These are phyloP conservation scores for Carex scoparia DNA, from an alignment of 176 grass and related monocot genomes.

Conservation along the genomic window DNA sequence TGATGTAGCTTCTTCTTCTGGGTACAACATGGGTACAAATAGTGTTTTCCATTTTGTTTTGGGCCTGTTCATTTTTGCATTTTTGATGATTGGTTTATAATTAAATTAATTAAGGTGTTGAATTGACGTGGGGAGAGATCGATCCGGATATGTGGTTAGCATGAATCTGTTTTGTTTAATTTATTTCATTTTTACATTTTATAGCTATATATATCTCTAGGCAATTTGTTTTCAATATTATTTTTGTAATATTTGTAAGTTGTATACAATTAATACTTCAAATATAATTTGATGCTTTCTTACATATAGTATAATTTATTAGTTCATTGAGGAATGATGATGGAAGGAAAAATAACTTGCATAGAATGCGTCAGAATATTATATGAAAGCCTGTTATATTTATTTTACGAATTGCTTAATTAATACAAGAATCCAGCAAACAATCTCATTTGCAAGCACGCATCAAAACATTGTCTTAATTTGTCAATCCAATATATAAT, in stretches of 20 bases:
- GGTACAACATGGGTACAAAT: background rate
- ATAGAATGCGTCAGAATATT: constrained; percentile 1
- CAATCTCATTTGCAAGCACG: too few relatives aligned
- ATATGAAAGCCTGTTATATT: background rate
- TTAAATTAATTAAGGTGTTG: background rate
- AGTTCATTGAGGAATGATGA: too few relatives aligned
- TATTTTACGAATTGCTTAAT: too few relatives aligned
- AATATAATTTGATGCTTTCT: background rate
- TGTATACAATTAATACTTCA: background rate
- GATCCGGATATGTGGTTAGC: background rate
- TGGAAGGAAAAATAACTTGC: too few relatives aligned
- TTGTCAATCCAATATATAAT: too few relatives aligned
- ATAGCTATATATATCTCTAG: background rate
- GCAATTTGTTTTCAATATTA: background rate
- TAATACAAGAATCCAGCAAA: too few relatives aligned
- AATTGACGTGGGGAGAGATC: background rate
- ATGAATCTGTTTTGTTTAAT: background rate
- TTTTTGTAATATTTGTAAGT: constrained; percentile 1
- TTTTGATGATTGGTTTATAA: constrained; percentile 10
- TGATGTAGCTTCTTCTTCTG: background rate
- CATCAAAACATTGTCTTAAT: too few relatives aligned
- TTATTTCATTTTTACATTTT: background rate
- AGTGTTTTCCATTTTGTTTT: background rate
- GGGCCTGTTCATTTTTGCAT: background rate
- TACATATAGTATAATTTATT: background rate